A percentile compares a stretch with the other conserved stretches of the same genome.
Conservation (phyloP, 1,139 yeast genomes). For the Pichia sp. region DNA sequence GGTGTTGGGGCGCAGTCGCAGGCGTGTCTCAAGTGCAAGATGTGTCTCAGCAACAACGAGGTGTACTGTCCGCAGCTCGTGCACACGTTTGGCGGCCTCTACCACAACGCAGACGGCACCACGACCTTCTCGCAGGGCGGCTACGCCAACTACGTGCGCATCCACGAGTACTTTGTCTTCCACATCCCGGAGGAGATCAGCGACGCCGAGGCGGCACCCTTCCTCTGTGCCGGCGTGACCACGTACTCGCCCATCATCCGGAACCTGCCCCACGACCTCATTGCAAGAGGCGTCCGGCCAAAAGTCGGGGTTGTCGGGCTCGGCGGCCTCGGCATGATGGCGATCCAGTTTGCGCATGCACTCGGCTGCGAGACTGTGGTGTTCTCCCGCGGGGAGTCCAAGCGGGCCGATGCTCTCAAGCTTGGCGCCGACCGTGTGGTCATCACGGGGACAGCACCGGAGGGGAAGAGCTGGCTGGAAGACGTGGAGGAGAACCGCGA, state of each 20-base stretch:
- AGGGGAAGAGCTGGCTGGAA: constrained; percentile 34
- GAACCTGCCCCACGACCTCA: constrained; percentile 27
- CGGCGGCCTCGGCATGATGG: constrained; percentile 62
- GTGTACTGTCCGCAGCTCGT: constrained; percentile 44
- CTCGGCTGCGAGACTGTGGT: constrained; percentile 55
- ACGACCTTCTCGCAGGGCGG: constrained; percentile 50
- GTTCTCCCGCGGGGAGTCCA: constrained; percentile 45
- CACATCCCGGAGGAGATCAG: constrained; percentile 52
- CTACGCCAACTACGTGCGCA: constrained; percentile 53
- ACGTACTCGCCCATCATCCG: constrained; percentile 53
- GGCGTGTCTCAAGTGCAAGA: constrained; percentile 45
- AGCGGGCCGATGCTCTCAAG: constrained; percentile 47
- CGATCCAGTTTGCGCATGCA: constrained; percentile 52
- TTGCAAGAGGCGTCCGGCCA: constrained; percentile 35
- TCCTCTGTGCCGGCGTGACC: constrained; percentile 67
- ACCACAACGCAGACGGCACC: constrained; percentile 33
- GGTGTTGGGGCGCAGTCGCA: constrained; percentile 57
- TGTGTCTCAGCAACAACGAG: constrained; percentile 46
- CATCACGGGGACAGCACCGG: constrained; percentile 41
- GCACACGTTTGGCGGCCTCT: constrained; percentile 44
- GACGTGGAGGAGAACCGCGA: constrained; percentile 11
- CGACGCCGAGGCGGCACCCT: constrained; percentile 52
- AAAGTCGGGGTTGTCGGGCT: constrained; percentile 54
- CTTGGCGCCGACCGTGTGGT: constrained; percentile 52
- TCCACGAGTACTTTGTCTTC: constrained; percentile 49